Base-by-base conservation (phyloP, 352 stramenopile genomes). In the Albugo laibachii region DNA sequence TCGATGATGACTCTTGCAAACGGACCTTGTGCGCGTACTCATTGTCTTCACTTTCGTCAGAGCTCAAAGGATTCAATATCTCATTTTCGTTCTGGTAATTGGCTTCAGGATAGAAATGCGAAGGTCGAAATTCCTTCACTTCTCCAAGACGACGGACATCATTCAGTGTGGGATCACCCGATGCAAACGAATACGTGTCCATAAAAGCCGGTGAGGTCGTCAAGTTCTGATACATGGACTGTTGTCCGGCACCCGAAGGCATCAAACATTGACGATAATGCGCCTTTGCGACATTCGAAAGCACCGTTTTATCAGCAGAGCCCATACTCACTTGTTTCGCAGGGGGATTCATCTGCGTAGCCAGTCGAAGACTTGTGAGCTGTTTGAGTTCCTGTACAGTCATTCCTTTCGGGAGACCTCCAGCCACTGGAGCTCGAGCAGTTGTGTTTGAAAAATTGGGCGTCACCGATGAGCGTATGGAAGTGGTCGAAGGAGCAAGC, bases 341-440 rank as follows among this genome's bases (percentile, higher is more conserved):
- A 20, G 73, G 66, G 10, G 63, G 65, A 41, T 69, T 81, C 24
- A 31, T 31, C 52, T 85, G 73, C 16, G 70, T 82, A 41, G 73
- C 73, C 11, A 89, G 64, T 1, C 76, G 73, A 48, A 89, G 51
- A 48, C 67, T 76, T 46, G 76, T 89, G 11, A 89, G 60, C 48
- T 89, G 76, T 59, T 89, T 89, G 19, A 89, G 62, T 50, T 89
- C 76, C 51, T 89, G 76, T 27, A 89, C 76, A 2, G 76, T 80
- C 76, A 89, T 89, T 21, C 76, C 76, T 0, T 68, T 81, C 57
- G 38, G 3, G 8, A 24, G 38, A 3, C 3, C 16, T 43, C 38
- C 38, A 10, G 38, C 16, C 16, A 8, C 3, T 24, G 38, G 3
- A 8, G 3, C 8, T 19, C 38, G 3, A 3, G 20, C 38, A 19